Conservation (phyloP, 352 stramenopile species). For the Phytopythium helicoides region DNA sequence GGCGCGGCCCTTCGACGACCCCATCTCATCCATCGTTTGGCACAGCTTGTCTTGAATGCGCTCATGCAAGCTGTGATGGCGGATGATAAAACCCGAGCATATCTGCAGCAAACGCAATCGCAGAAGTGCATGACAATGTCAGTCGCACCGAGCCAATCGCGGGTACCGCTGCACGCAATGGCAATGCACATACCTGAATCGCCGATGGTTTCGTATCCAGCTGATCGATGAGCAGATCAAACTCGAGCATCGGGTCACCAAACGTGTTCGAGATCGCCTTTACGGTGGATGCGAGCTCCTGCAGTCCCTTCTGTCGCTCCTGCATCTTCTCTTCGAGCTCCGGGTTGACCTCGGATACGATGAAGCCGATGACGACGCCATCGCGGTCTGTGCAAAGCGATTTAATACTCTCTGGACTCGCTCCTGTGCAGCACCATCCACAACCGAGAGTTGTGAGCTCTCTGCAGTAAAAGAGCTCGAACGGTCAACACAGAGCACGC, state of each 20-base stretch:
- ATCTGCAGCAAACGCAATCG: conserved; percentile 30
- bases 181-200: conserved; percentile 58
- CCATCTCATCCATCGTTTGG: conserved; percentile 58
- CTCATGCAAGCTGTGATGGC: conserved; percentile 69
- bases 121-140: neutral
- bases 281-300: conserved; percentile 69
- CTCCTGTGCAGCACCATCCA: conserved; percentile 32
- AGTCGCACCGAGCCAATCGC: conserved; percentile 3
- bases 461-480: too few species aligned
- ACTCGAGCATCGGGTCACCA: conserved; percentile 82
- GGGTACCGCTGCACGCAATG: neutral
- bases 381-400: conserved; percentile 83
- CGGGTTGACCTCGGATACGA: conserved; percentile 84
- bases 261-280: conserved; percentile 80
- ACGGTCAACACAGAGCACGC: conserved; percentile 1
- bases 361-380: conserved; percentile 84
- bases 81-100: conserved; percentile 83
- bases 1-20: conserved; percentile 60
- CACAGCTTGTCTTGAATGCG: conserved; percentile 70
- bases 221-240: conserved; percentile 82
- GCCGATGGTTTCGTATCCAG: conserved; percentile 82
- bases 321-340: conserved; percentile 81
- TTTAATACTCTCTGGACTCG: conserved; percentile 77
- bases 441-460: too few species aligned
- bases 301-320: conserved; percentile 74